Evolutionary conservation across 345 rosid species (phyloP).

Genomic region (Rhodomyrtus tomentosa): DNA sequence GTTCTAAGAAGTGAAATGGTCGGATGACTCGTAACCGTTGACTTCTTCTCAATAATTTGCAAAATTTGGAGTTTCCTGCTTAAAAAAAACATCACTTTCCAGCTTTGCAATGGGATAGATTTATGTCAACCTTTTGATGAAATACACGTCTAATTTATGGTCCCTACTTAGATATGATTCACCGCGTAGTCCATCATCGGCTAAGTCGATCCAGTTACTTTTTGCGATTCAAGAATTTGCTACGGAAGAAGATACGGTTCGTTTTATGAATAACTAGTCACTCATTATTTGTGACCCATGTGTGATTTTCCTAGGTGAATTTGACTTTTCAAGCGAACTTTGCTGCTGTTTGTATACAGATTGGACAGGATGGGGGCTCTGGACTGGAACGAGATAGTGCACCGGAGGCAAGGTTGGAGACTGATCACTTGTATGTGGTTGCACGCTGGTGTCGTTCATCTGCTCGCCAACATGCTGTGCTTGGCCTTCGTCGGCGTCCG

Average conservation of each 20-base stretch:
- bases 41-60: not conserved
- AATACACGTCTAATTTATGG: not conserved
- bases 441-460: slow-evolving; percentile 88
- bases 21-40: not conserved
- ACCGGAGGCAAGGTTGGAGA: slow-evolving; percentile 73
- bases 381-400: slow-evolving; percentile 57
- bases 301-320: not conserved
- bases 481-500: slow-evolving; percentile 79
- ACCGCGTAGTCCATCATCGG: not conserved
- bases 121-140: accelerated
- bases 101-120: not conserved
- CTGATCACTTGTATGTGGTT: slow-evolving; percentile 73
- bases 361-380: slow-evolving; percentile 82
- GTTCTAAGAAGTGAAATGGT: not conserved
- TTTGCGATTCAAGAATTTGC: not conserved
- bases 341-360: slow-evolving; percentile 21
- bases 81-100: not conserved
- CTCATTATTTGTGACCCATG: not conserved
- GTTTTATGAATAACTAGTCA: not conserved
- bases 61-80: not conserved
- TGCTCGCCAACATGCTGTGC: slow-evolving; percentile 77
- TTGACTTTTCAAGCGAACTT: not conserved
- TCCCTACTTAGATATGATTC: not conserved
- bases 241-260: not conserved
- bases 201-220: not conserved